Conservation (phyloP, 2,329 filamentous ascomycete species). For the Arachnomyces sp. region DNA sequence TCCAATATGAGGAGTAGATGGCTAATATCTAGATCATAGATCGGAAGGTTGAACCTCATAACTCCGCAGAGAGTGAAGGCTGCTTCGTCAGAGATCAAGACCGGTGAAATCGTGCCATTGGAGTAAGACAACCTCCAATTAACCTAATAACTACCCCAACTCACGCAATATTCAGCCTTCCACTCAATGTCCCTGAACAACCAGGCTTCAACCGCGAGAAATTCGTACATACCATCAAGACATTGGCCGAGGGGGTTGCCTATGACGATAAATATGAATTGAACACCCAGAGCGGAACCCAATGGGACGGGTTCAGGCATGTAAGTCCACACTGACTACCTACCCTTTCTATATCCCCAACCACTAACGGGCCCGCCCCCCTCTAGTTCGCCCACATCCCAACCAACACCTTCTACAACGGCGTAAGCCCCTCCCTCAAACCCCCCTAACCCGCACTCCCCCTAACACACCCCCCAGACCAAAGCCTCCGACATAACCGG, state of each 20-base stretch:
- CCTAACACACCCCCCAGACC: slow-evolving; percentile 14
- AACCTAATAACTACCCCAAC: background rate
- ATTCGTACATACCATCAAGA: slow-evolving; percentile 49
- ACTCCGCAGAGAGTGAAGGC: slow-evolving; percentile 48
- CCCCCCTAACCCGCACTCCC: too few relatives aligned
- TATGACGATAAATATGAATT: slow-evolving; percentile 40
- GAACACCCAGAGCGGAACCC: slow-evolving; percentile 43
- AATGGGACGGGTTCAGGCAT: slow-evolving; percentile 46
- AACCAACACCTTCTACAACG: slow-evolving; percentile 34
- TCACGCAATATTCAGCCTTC: slow-evolving; percentile 32
- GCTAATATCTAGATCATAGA: slow-evolving; percentile 11
- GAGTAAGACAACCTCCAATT: slow-evolving; percentile 32
- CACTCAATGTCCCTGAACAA: slow-evolving; percentile 43
- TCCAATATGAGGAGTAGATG: background rate
- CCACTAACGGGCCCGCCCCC: background rate
- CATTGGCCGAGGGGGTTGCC: slow-evolving; percentile 24
- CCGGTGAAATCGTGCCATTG: slow-evolving; percentile 48
- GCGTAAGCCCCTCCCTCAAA: slow-evolving; percentile 15
- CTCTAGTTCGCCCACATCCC: slow-evolving; percentile 30
- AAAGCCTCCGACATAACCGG: slow-evolving; percentile 29
- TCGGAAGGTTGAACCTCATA: slow-evolving; percentile 46
- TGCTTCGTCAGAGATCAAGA: slow-evolving; percentile 45
- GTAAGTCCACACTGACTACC: slow-evolving; percentile 17
- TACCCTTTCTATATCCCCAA: slow-evolving; percentile 5
- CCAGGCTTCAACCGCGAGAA: slow-evolving; percentile 45